Conservation (phyloP, 2,329 filamentous ascomycete species). For the Fusarium virguliforme region DNA sequence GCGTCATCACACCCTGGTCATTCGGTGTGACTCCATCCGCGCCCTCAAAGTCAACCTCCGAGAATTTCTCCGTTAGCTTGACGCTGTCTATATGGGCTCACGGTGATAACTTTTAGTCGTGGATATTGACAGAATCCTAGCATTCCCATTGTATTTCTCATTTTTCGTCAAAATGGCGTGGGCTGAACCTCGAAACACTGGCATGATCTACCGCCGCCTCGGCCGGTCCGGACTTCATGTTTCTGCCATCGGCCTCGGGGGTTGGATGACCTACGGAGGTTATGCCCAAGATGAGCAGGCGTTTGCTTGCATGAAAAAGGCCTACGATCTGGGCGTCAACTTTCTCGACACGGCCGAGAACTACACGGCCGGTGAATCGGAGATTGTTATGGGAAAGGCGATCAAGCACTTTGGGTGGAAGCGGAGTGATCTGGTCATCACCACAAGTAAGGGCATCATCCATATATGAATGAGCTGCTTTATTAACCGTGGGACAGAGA, state of each 20-base stretch:
- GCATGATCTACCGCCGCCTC: slow-evolving; percentile 62
- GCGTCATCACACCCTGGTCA: slow-evolving; percentile 40
- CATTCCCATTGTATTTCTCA: slow-evolving; percentile 5
- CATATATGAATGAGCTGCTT: accelerated
- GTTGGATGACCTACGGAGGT: slow-evolving; percentile 78
- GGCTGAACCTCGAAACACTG: slow-evolving; percentile 62
- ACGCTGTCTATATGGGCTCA: neutral
- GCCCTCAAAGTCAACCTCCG: slow-evolving; percentile 30
- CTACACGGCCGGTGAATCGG: slow-evolving; percentile 74
- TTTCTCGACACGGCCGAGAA: slow-evolving; percentile 76
- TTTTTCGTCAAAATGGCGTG: slow-evolving; percentile 57
- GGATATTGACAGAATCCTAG: neutral
- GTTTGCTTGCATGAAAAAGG: slow-evolving; percentile 74
- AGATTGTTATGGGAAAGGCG: slow-evolving; percentile 76
- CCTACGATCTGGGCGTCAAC: slow-evolving; percentile 74
- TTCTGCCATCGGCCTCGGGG: slow-evolving; percentile 76
- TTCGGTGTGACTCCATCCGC: slow-evolving; percentile 29
- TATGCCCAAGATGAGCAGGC: slow-evolving; percentile 75
- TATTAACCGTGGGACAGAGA: slow-evolving; percentile 56
- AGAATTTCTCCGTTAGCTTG: slow-evolving; percentile 49
- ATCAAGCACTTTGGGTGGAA: slow-evolving; percentile 75
- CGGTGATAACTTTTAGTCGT: neutral
- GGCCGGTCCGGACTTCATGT: slow-evolving; percentile 75
- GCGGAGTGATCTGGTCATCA: slow-evolving; percentile 73
- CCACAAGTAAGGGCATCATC: slow-evolving; percentile 62